Percentiles rank a stretch among this genome's conserved stretches.
Evolutionary conservation across 495 filamentous ascomycete genomes (phyloP).

Genomic region (Podospora pseudopauciseta): DNA sequence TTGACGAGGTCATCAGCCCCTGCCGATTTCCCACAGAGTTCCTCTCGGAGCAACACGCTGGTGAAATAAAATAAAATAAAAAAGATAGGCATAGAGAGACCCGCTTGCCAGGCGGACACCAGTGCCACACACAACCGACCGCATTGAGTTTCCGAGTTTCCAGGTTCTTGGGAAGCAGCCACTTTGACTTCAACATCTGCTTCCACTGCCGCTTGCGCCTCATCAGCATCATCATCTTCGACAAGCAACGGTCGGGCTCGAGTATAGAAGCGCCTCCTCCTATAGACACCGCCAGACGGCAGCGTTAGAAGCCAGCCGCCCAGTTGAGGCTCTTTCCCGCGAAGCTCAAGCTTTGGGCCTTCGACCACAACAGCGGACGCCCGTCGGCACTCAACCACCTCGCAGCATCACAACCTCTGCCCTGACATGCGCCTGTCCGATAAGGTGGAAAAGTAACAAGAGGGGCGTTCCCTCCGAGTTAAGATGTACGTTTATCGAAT

Average conservation of each 20-base stretch:
- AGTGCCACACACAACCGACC: too few species aligned
- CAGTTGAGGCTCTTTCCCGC: background rate
- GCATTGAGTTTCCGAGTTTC: background rate
- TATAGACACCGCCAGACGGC: background rate
- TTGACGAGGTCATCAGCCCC: background rate
- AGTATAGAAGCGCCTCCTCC: background rate
- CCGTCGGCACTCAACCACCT: background rate
- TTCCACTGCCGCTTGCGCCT: background rate
- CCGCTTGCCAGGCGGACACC: too few species aligned
- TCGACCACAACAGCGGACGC: background rate
- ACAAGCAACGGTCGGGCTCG: background rate
- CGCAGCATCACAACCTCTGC: background rate
- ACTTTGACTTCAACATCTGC: background rate
- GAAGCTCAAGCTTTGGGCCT: background rate
- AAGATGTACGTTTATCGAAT: background rate
- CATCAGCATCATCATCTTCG: background rate
- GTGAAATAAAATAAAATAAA: background rate
- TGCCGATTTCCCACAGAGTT: background rate
- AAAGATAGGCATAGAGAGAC: background rate
- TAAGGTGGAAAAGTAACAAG: background rate
- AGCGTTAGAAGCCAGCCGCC: background rate
- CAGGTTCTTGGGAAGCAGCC: background rate
- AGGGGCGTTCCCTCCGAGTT: constrained; percentile 9
- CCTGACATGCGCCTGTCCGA: background rate
- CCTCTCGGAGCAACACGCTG: background rate